Evolutionary conservation across 1,139 yeast species (phyloP), one percentile per base, ranked within the genome.

Genomic region (Nakaseomyces bracarensis): DNA sequence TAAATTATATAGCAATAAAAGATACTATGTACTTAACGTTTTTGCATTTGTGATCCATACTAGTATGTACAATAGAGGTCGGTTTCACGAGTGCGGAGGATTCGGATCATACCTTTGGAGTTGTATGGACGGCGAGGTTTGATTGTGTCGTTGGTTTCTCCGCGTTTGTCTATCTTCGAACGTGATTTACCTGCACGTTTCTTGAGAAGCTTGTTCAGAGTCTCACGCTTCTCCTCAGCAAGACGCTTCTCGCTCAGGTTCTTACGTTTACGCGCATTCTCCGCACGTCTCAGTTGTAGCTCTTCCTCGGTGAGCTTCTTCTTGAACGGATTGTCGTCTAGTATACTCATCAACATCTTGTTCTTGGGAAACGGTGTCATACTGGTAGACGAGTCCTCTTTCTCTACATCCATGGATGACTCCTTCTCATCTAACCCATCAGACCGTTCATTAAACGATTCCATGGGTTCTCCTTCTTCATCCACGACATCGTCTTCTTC

Each of bases 161-260:
- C 71, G 65, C 65, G 51, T 49, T 49, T 30, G 53, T 44, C 49
- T 4, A 14, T 9, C 19, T 36, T 36, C 9, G 22, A 28, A n/a
- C 82, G 66, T 0, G 79, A 74, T 61, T 81, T 78, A 26, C 72
- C 73, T 31, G 96, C 96, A 48, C 96, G 71, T 61, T 91, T 79
- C 63, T 85, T 82, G 49, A 91, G 69, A 46, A 91, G 67, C 58
- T 84, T 85, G 61, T 87, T 89, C 49, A 91, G 70, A 0, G 96
- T 89, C 51, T 87, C 96, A 54, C 81, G 76, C 61, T 91, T 91
- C 61, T 91, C 98, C 61, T 86, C 96, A 57, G 87, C 97, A 31
- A 85, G 67, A 49, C 82, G 77, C 64, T 82, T 81, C 54, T 81
- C 89, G 50, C 82, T 81, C 55, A 87, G 74, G 57, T 91, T 91